Evolutionary conservation across 2,329 filamentous ascomycete species (phyloP), one percentile per base, ranked within the genome.

Genomic region (Fusarium sp.): DNA sequence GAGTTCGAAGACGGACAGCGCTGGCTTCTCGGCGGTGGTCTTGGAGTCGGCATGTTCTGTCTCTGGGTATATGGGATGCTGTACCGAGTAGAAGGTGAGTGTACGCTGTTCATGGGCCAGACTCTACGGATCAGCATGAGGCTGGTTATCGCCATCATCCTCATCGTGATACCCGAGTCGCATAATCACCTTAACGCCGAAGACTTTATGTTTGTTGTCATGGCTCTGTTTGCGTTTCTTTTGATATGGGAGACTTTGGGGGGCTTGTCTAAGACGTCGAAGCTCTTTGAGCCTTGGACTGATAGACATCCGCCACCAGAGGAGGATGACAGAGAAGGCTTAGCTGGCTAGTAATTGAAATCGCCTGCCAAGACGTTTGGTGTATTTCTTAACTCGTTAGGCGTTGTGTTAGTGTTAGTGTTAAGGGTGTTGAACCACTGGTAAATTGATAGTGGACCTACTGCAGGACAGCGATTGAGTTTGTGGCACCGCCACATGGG

Each of bases 21-120:
- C n/a, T 85, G 84, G 84, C 76, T 85, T 6, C 78, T 85, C 2
- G 83, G 84, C 20, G 83, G 81, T 30, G 83, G 83, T 4, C 77
- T 85, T 0, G 83, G 82, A 3, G 76, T 82, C 3, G 83, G 83
- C 18, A 76, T 84, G 76, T 76, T 84, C 47, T 84, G 82, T 59
- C 75, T 85, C 8, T 82, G 81, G 78, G 55, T 78, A 1, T 82
- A 82, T 56, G 81, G 80, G 10, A 75, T 84, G 71, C 70, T 84
- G 29, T 83, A 83, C 72, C 74, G 77, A 5, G 79, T 79, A 5
- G 76, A 80, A 8, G 82, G 83, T 58, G 77, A 80, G 22, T 74
- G 77, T 7, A 65, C 60, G 9, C 67, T 81, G 20, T 64, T 83
- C 8, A 49, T 83, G 61, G 66, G 74, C 15, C 82, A 80, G 67